Conservation (phyloP, 1,284 basidiomycete species). For the Filobasidium uniguttulatum region DNA sequence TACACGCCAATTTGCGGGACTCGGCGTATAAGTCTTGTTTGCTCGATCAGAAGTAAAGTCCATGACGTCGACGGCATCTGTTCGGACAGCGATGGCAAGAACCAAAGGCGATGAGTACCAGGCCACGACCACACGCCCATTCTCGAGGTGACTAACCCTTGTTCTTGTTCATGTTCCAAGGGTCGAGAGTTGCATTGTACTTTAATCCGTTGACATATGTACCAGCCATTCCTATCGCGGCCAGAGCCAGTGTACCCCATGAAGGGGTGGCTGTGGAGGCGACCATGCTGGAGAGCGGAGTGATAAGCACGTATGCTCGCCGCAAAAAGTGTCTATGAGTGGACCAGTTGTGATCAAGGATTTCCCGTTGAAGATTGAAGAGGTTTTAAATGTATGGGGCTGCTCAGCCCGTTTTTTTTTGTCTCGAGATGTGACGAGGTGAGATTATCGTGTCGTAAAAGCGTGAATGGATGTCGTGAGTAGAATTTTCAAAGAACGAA, state of each 20-base stretch:
- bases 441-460: neutral
- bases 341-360: neutral
- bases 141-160: constrained; percentile 34
- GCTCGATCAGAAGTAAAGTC: constrained; percentile 53
- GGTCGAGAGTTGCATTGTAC: constrained; percentile 58
- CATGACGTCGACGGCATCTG: constrained; percentile 47
- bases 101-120: too few species aligned
- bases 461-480: neutral
- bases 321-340: neutral
- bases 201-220: constrained; percentile 13
- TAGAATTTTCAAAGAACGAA: too few species aligned
- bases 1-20: constrained; percentile 70
- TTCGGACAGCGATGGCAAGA: neutral
- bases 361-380: neutral
- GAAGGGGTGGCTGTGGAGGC: neutral
- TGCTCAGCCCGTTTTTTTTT: too few species aligned
- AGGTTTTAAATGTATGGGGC: neutral
- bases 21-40: constrained; percentile 54
- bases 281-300: neutral
- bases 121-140: neutral
- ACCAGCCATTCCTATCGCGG: neutral
- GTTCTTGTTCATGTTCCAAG: constrained; percentile 76
- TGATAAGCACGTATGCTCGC: neutral
- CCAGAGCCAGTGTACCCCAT: neutral
- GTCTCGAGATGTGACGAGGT: neutral